phyloP scores from a whole-genome alignment of 768 basidiomycete genomes.

The Mycena olivaceomarginata region DNA sequence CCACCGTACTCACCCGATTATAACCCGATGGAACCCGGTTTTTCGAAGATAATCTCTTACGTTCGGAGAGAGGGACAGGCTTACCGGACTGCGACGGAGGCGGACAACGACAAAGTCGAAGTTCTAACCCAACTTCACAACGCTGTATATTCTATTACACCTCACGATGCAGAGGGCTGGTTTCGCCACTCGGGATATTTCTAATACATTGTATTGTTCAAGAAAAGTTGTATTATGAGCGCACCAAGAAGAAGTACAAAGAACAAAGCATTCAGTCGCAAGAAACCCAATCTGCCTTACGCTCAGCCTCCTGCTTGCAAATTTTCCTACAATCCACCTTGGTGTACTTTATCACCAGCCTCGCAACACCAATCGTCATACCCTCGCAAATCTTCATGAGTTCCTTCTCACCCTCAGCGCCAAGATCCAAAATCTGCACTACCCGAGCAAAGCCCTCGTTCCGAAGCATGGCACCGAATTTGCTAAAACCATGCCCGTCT shows the following conservation, averaged over 20 bases:
- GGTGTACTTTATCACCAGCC: too few relatives aligned
- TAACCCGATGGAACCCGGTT: slow-evolving; percentile 58
- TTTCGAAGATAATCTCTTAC: slow-evolving; percentile 47
- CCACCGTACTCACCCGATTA: slow-evolving; percentile 62
- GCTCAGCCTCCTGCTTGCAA: too few relatives aligned
- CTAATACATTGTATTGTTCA: slow-evolving; percentile 6
- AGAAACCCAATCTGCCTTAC: too few relatives aligned
- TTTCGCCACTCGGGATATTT: slow-evolving; percentile 33
- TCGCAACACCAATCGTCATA: too few relatives aligned
- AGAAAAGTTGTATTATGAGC: too few relatives aligned
- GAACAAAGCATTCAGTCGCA: too few relatives aligned
- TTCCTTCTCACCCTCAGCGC: too few relatives aligned
- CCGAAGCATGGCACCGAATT: background rate
- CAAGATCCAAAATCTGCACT: background rate
- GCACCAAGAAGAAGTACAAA: too few relatives aligned
- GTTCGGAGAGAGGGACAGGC: slow-evolving; percentile 37
- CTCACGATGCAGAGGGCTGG: slow-evolving; percentile 29
- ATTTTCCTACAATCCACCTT: too few relatives aligned
- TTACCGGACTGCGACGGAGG: slow-evolving; percentile 6
- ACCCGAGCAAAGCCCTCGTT: background rate
- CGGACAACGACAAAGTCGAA: background rate
- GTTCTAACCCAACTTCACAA: slow-evolving; percentile 1
- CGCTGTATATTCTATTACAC: slow-evolving; percentile 30
- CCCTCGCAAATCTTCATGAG: too few relatives aligned
- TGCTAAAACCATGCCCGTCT: background rate